Percentiles rank a stretch among this genome's conserved stretches.
Evolutionary conservation across 2,329 filamentous ascomycete genomes (phyloP).

Genomic region (Ambrosiella beaveri): DNA sequence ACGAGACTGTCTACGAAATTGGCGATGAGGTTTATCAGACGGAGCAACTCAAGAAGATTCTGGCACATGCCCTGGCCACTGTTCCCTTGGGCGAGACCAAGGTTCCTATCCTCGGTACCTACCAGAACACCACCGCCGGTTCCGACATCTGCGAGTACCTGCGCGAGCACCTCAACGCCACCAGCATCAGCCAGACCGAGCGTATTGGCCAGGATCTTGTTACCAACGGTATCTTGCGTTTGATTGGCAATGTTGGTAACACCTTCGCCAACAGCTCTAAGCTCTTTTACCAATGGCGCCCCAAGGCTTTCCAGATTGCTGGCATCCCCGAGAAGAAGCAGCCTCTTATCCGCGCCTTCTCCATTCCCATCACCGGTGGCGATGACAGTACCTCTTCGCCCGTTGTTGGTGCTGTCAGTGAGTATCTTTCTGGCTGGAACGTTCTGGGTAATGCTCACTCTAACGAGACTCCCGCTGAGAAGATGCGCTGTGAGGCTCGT

Average conservation of each 20-base stretch:
- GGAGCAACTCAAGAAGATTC: constrained; percentile 79
- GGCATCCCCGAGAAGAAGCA: constrained; percentile 73
- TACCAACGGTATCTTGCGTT: constrained; percentile 64
- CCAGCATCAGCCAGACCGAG: constrained; percentile 79
- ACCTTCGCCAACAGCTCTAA: constrained; percentile 94
- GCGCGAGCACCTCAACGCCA: constrained; percentile 70
- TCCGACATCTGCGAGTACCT: constrained; percentile 93
- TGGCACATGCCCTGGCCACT: constrained; percentile 69
- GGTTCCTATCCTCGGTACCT: constrained; percentile 86
- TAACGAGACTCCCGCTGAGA: constrained; percentile 83
- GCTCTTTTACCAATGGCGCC: constrained; percentile 94
- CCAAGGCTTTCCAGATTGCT: constrained; percentile 74
- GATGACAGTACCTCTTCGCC: constrained; percentile 47
- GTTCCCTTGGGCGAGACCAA: constrained; percentile 84
- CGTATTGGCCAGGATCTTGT: constrained; percentile 88
- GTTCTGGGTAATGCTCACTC: constrained; percentile 43
- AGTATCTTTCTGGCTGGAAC: constrained; percentile 86
- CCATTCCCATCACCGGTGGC: constrained; percentile 39
- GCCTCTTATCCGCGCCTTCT: constrained; percentile 54
- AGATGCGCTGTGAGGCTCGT: constrained; percentile 68
- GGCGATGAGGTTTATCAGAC: constrained; percentile 74
- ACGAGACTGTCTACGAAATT: constrained; percentile 74
- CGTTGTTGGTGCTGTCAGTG: constrained; percentile 63
- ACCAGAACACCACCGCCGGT: constrained; percentile 80
- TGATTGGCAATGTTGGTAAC: constrained; percentile 87